Percentiles rank a stretch among this genome's conserved stretches.
Evolutionary conservation across 306 rosid genomes (phyloP).

Genomic region (Sphenostylis stenocarpa): DNA sequence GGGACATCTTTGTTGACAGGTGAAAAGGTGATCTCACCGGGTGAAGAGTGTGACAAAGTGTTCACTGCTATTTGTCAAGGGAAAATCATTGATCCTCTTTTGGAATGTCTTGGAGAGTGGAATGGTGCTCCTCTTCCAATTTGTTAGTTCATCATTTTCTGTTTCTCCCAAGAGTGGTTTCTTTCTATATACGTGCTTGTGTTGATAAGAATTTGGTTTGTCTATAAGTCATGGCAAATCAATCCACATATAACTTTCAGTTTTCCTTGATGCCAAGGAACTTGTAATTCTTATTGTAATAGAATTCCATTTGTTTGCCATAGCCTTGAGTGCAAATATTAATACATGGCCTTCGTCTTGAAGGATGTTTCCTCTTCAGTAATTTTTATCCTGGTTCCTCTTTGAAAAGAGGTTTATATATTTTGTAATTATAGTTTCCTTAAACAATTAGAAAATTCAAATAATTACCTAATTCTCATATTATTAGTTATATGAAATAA

Average conservation of each 20-base stretch:
- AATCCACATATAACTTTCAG: conserved; percentile 3
- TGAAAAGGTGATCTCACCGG: conserved; percentile 66
- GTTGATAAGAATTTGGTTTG: conserved; percentile 33
- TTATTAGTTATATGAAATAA: neutral
- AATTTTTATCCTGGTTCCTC: neutral
- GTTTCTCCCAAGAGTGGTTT: conserved; percentile 1
- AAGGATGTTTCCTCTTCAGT: conserved; percentile 28
- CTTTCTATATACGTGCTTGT: conserved; percentile 5
- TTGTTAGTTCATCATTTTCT: conserved; percentile 32
- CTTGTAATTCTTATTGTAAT: conserved; percentile 30
- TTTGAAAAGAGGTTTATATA: neutral
- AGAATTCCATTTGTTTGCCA: conserved; percentile 29
- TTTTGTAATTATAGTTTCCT: neutral
- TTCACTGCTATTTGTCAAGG: conserved; percentile 83
- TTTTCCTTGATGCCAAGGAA: conserved; percentile 12
- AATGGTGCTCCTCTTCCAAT: conserved; percentile 87
- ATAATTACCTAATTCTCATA: neutral
- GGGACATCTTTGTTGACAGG: conserved; percentile 63
- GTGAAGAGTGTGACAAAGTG: conserved; percentile 79
- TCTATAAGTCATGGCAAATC: conserved; percentile 33
- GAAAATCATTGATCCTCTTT: conserved; percentile 72
- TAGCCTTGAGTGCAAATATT: conserved; percentile 19
- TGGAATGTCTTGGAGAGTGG: conserved; percentile 78
- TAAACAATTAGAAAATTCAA: neutral
- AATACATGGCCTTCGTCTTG: conserved; percentile 3